Evolutionary conservation across 164 flowering plant species (phyloP).

Genomic region (Saururus chinensis): DNA sequence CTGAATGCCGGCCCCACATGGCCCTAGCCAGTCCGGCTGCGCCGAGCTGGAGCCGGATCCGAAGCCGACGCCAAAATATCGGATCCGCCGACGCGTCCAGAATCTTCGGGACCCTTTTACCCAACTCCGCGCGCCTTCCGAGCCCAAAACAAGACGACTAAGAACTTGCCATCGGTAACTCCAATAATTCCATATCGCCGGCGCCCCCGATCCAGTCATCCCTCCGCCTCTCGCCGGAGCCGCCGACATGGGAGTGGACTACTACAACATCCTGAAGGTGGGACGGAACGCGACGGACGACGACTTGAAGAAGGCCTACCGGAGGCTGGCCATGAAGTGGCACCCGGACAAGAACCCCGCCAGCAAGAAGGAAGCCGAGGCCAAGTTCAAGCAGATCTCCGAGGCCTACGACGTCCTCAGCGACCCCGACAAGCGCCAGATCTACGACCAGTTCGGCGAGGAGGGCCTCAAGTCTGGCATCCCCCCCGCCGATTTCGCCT

Average conservation of each 20-base stretch:
- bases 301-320: slow-evolving; percentile 25
- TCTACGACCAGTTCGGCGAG: slow-evolving; percentile 56
- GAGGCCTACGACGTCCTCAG: slow-evolving; percentile 39
- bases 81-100: too few species aligned
- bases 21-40: too few species aligned
- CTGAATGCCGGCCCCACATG: too few species aligned
- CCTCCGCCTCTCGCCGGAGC: not conserved
- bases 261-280: slow-evolving; percentile 25
- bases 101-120: too few species aligned
- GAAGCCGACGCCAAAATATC: too few species aligned
- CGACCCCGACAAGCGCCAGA: slow-evolving; percentile 46
- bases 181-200: not conserved
- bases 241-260: slow-evolving; percentile 24
- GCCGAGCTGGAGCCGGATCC: too few species aligned
- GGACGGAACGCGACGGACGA: slow-evolving; percentile 22
- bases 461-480: slow-evolving; percentile 48
- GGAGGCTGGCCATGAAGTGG: slow-evolving; percentile 30
- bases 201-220: not conserved
- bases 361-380: slow-evolving; percentile 27
- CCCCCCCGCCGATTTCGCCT: slow-evolving; percentile 22
- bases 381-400: slow-evolving; percentile 33
- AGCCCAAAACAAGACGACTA: too few species aligned
- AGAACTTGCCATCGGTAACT: too few species aligned
- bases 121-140: too few species aligned
- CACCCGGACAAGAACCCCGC: slow-evolving; percentile 32